Evolutionary conservation across 768 basidiomycete genomes (phyloP).

Genomic region (Rhodotorula paludigena): DNA sequence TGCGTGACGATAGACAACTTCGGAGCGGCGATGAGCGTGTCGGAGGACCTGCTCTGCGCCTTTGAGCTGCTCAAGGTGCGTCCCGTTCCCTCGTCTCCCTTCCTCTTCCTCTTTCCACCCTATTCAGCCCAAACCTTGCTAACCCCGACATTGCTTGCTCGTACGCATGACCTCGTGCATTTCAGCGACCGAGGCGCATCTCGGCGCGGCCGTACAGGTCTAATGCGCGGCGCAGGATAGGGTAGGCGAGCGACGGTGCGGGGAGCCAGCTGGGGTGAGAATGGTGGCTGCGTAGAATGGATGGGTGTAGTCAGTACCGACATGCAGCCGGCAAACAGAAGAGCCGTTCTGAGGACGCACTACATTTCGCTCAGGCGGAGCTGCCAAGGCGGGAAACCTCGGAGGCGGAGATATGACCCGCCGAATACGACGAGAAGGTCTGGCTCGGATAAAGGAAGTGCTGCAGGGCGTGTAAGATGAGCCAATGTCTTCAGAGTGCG

Average conservation of each 20-base stretch:
- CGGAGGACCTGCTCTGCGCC: conserved; percentile 92
- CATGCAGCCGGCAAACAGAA: too few species aligned
- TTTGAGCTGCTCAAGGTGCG: conserved; percentile 81
- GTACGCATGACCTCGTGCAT: too few species aligned
- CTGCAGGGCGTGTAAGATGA: neutral
- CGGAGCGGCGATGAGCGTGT: conserved; percentile 70
- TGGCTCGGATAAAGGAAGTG: conserved; percentile 33
- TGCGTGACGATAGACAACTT: conserved; percentile 89
- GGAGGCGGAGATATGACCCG: conserved; percentile 37
- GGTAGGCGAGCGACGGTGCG: conserved; percentile 20
- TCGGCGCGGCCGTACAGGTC: conserved; percentile 40
- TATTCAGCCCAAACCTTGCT: too few species aligned
- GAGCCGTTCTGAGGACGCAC: conserved; percentile 35
- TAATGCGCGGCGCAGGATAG: conserved; percentile 28
- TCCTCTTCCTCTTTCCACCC: too few species aligned
- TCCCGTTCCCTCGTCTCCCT: neutral
- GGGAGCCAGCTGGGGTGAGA: conserved; percentile 33
- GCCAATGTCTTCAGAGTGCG: neutral
- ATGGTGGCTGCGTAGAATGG: conserved; percentile 41
- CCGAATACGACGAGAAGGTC: conserved; percentile 40
- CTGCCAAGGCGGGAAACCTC: conserved; percentile 42
- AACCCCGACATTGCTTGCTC: too few species aligned
- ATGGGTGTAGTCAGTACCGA: too few species aligned
- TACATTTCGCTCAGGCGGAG: conserved; percentile 38
- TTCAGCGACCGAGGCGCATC: conserved; percentile 36